phyloP scores from a whole-genome alignment of 306 rosid species.

The Vicia sativa region DNA sequence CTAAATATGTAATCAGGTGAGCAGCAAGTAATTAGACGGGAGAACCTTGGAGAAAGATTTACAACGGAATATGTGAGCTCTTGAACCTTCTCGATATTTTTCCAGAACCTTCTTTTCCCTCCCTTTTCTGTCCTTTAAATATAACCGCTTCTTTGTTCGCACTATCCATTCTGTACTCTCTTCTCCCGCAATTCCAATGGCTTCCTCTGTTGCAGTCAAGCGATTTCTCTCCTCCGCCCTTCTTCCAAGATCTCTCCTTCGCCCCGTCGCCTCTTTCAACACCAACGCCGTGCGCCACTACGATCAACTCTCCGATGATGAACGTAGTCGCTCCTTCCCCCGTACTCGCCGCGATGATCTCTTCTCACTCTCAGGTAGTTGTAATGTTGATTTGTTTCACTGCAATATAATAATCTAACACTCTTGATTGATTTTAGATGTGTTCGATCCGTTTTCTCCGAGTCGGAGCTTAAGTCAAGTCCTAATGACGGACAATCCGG shows the following conservation, averaged over 20 bases:
- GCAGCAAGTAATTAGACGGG: too few species aligned
- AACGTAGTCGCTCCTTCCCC: conserved; percentile 23
- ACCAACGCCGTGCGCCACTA: conserved; percentile 47
- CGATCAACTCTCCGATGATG: conserved; percentile 25
- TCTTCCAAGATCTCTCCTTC: conserved; percentile 28
- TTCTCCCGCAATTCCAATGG: conserved; percentile 32
- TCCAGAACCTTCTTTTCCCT: too few species aligned
- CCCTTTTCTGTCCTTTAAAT: too few species aligned
- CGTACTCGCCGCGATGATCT: conserved; percentile 35
- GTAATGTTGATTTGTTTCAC: background rate
- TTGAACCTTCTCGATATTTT: background rate
- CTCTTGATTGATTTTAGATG: conserved; percentile 45
- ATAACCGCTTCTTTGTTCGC: background rate
- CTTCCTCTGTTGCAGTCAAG: conserved; percentile 36
- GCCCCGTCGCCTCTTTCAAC: conserved; percentile 41
- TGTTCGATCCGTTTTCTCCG: conserved; percentile 69
- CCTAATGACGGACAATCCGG: conserved; percentile 72
- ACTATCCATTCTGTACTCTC: background rate
- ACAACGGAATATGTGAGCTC: conserved; percentile 21
- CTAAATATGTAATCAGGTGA: too few species aligned
- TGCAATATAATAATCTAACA: background rate
- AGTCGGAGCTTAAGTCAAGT: conserved; percentile 76
- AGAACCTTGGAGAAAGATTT: conserved; percentile 31
- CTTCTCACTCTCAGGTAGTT: conserved; percentile 53
- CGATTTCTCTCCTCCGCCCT: conserved; percentile 35